phyloP scores from a whole-genome alignment of 2,329 filamentous ascomycete species.

The Phoma sp. region DNA sequence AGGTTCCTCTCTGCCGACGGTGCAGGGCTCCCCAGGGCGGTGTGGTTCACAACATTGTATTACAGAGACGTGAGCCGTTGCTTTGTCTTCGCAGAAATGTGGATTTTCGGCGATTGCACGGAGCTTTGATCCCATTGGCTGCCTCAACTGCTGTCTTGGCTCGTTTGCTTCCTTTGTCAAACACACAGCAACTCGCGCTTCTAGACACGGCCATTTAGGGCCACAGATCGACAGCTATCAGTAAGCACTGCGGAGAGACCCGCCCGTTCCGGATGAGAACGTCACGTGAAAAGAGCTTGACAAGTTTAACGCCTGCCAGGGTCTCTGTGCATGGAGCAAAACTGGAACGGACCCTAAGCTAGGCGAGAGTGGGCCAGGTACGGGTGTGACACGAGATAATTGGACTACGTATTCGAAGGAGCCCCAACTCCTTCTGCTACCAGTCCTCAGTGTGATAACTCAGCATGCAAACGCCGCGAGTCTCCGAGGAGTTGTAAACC shows the following conservation, averaged over 20 bases:
- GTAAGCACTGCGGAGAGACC: neutral
- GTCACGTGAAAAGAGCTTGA: neutral
- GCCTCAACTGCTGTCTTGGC: neutral
- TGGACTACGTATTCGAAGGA: too few species aligned
- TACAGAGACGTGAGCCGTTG: neutral
- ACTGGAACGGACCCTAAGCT: neutral
- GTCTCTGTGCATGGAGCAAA: neutral
- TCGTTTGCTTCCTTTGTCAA: neutral
- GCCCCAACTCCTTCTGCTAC: neutral
- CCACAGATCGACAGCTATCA: neutral
- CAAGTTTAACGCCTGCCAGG: neutral
- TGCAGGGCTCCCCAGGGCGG: neutral
- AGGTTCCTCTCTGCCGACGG: conserved; percentile 1
- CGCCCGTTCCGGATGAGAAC: neutral
- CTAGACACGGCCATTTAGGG: neutral
- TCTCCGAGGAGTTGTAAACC: neutral
- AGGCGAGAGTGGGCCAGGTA: neutral
- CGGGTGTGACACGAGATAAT: neutral
- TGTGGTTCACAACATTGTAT: conserved; percentile 1
- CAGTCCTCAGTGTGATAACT: neutral
- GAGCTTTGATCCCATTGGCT: conserved; percentile 2
- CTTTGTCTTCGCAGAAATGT: conserved; percentile 6
- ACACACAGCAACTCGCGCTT: neutral
- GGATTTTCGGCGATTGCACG: neutral
- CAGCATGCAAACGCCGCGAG: neutral